phyloP scores from a whole-genome alignment of 768 basidiomycete species.

The Leccinum variicolor region DNA sequence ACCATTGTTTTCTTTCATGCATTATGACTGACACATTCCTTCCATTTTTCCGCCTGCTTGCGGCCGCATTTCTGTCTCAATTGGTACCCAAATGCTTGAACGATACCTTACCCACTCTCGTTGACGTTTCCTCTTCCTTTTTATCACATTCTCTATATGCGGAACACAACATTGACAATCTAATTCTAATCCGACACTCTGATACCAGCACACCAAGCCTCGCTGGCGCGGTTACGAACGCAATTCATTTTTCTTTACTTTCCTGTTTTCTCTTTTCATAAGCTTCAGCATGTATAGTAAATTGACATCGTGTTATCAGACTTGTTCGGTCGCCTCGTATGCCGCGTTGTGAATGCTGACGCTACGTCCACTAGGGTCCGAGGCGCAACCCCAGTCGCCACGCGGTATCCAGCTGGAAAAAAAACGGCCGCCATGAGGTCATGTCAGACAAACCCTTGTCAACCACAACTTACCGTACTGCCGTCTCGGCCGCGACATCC shows the following conservation, averaged over 20 bases:
- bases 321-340: slow-evolving; percentile 42
- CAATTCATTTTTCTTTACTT: not conserved
- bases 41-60: slow-evolving; percentile 21
- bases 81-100: slow-evolving; percentile 30
- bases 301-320: slow-evolving; percentile 15
- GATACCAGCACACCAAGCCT: slow-evolving; percentile 21
- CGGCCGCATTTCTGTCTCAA: slow-evolving; percentile 17
- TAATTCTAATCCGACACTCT: slow-evolving; percentile 24
- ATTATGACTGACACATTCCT: slow-evolving; percentile 32
- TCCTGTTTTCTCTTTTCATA: slow-evolving; percentile 1
- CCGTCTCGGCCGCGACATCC: slow-evolving; percentile 83
- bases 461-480: slow-evolving; percentile 67
- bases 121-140: slow-evolving; percentile 19
- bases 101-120: slow-evolving; percentile 35
- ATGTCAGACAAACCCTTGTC: slow-evolving; percentile 7
- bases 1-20: slow-evolving; percentile 21
- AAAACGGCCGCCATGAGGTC: slow-evolving; percentile 9
- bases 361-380: slow-evolving; percentile 93
- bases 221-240: slow-evolving; percentile 22
- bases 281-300: slow-evolving; percentile 21
- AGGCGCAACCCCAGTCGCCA: slow-evolving; percentile 93
- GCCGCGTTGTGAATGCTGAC: slow-evolving; percentile 96
- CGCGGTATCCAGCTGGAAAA: slow-evolving; percentile 81
- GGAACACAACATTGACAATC: slow-evolving; percentile 33
- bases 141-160: slow-evolving; percentile 37